Evolutionary conservation across 768 basidiomycete species (phyloP), one percentile per base, ranked within the genome.

Genomic region (Leccinum aurantiacum): DNA sequence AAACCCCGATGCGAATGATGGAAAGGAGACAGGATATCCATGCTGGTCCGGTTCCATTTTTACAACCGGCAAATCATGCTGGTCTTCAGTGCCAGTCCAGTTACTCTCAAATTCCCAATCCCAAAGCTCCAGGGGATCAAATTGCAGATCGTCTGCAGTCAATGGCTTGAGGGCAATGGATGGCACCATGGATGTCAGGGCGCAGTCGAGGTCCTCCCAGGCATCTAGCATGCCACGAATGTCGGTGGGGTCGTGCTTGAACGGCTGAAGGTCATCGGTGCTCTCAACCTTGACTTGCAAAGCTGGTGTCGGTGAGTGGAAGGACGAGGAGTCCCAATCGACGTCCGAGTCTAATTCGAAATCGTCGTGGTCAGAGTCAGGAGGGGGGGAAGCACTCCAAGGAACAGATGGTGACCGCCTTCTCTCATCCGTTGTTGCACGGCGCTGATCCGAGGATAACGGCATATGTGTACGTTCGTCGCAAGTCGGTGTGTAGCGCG

Each of bases 361-460:
- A 61, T 86, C 71, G 15, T 73, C 75, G 22, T 67, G 68, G 22
- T 70, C 83, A 29, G 80, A 89, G 65, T 90, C 88, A 4, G 89
- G 89, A 13, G 89, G 89, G 1, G 85, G 87, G 0, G 89, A 88
- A 13, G 84, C 83, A 46, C 82, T 86, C 69, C 76, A 78, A 3
- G 84, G 75, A 15, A 85, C 73, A 8, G 87, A 87, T 7, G 85
- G 82, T 1, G 86, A 86, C 41, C 85, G 86, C 59, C 80, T 81
- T 65, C 72, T 77, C 47, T 65, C 61, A 19, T 61, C 62, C 17
- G 15, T 29, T 11, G 22, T 41, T 57, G 67, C 65, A 63, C 71
- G 53, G 17, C 67, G 69, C 52, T 68, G 67, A 19, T 57, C 60
- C 33, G 63, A 57, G 46, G 72, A 69, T 46, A 69, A 74, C 62